Percentiles rank a stretch among this genome's conserved stretches.
phyloP scores from a whole-genome alignment of 192 early-diverging fungal genomes.

The Borealophlyctis nickersoniae region DNA sequence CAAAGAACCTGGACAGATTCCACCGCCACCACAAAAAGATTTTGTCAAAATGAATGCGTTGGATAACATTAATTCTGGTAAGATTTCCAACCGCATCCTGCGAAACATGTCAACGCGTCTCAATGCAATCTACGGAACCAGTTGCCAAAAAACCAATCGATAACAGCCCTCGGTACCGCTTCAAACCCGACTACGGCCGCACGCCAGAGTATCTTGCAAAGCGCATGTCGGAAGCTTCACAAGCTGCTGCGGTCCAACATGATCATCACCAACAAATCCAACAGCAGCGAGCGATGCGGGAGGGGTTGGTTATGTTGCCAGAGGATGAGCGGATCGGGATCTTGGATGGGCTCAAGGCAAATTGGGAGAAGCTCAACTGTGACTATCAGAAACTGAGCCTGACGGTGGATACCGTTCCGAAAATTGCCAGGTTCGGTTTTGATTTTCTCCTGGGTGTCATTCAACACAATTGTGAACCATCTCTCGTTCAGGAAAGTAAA shows the following conservation, averaged over 20 bases:
- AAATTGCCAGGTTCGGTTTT: slow-evolving; percentile 51
- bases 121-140: slow-evolving; percentile 9
- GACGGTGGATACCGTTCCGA: slow-evolving; percentile 60
- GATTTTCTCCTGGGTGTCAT: slow-evolving; percentile 2
- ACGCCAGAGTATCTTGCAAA: slow-evolving; percentile 41
- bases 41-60: slow-evolving; percentile 52
- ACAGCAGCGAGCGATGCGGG: slow-evolving; percentile 17
- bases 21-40: slow-evolving; percentile 40
- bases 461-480: neutral
- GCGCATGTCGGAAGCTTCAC: slow-evolving; percentile 17
- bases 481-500: slow-evolving; percentile 48
- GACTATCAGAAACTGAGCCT: slow-evolving; percentile 58
- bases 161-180: slow-evolving; percentile 27
- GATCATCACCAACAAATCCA: neutral
- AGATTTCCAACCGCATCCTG: neutral
- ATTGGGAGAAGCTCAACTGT: slow-evolving; percentile 51
- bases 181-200: slow-evolving; percentile 49
- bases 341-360: slow-evolving; percentile 46
- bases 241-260: slow-evolving; percentile 6
- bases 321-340: slow-evolving; percentile 50
- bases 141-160: slow-evolving; percentile 38
- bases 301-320: slow-evolving; percentile 36
- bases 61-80: slow-evolving; percentile 58
- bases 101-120: neutral
- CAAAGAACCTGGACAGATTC: slow-evolving; percentile 26